phyloP scores from a whole-genome alignment of 1,284 basidiomycete genomes.

The Cryptococcus deneoformans region DNA sequence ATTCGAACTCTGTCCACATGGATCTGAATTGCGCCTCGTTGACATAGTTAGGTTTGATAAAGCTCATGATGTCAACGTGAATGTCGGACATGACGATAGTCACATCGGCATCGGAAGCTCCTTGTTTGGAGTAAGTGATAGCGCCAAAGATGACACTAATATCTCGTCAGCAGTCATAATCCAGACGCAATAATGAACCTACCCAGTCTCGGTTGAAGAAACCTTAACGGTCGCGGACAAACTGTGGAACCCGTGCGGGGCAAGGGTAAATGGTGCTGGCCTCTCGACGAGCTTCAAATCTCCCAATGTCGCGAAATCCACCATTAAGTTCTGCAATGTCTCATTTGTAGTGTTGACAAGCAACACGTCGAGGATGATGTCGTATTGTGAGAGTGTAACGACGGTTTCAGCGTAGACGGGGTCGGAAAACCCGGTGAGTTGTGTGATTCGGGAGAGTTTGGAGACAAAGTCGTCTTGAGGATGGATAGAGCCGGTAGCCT shows the following conservation, averaged over 20 bases:
- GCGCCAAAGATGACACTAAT: conserved; percentile 85
- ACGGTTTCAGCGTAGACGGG: conserved; percentile 98
- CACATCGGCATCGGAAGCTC: conserved; percentile 72
- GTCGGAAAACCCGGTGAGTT: conserved; percentile 97
- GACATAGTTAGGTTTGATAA: conserved; percentile 96
- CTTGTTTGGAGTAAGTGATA: conserved; percentile 94
- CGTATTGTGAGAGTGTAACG: conserved; percentile 97
- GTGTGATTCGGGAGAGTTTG: conserved; percentile 90
- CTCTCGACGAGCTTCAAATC: conserved; percentile 97
- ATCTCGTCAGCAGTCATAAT: not conserved
- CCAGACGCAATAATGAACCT: not conserved
- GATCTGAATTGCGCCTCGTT: conserved; percentile 94
- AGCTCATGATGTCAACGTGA: conserved; percentile 96
- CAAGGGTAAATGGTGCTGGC: conserved; percentile 88
- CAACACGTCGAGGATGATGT: conserved; percentile 93
- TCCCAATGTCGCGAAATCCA: conserved; percentile 97
- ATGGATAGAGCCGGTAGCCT: conserved; percentile 83
- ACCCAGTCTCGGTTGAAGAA: conserved; percentile 92
- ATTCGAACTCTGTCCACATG: conserved; percentile 99
- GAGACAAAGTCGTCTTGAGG: conserved; percentile 94
- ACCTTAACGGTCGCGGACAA: conserved; percentile 99
- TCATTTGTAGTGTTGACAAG: conserved; percentile 96
- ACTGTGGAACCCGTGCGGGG: conserved; percentile 95
- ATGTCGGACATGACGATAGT: conserved; percentile 92
- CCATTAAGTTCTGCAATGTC: conserved; percentile 92